These are phyloP conservation scores for Colletotrichum tropicicola DNA, from an alignment of 2,329 filamentous ascomycete species.

Conservation along the genomic window DNA sequence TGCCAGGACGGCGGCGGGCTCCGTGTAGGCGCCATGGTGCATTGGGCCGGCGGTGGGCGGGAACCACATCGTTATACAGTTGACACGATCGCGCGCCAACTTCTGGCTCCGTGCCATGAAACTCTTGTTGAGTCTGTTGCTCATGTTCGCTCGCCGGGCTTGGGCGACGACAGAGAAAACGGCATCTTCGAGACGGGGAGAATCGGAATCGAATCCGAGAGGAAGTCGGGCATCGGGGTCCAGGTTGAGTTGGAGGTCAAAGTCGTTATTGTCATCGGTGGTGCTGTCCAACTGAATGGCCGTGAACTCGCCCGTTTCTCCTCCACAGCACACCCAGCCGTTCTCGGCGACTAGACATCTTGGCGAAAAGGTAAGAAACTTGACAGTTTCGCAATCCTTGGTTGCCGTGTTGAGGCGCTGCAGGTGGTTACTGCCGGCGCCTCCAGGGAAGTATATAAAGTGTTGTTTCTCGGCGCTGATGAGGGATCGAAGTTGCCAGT, in stretches of 20 bases:
- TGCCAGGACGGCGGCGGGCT: conserved; percentile 75
- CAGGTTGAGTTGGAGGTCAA: conserved; percentile 37
- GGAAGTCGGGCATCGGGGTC: conserved; percentile 45
- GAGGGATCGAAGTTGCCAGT: conserved; percentile 90
- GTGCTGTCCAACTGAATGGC: conserved; percentile 72
- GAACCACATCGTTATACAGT: conserved; percentile 73
- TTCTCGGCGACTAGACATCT: conserved; percentile 87
- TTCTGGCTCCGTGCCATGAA: conserved; percentile 60
- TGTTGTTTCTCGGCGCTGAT: conserved; percentile 83
- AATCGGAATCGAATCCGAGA: conserved; percentile 38
- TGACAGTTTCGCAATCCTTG: conserved; percentile 78
- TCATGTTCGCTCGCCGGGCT: conserved; percentile 39
- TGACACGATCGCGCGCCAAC: conserved; percentile 69
- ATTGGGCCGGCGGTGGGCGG: conserved; percentile 49
- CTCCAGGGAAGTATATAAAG: conserved; percentile 85
- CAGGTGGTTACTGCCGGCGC: conserved; percentile 70
- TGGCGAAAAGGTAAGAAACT: conserved; percentile 76
- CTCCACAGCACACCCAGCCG: conserved; percentile 91
- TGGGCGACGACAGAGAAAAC: conserved; percentile 48
- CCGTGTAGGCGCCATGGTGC: conserved; percentile 51
- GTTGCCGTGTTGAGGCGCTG: conserved; percentile 75
- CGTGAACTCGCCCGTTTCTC: conserved; percentile 87
- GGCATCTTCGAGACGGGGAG: conserved; percentile 41
- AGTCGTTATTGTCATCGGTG: conserved; percentile 38
- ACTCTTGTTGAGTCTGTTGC: conserved; percentile 51